A percentile compares a stretch with the other conserved stretches of the same genome.
These are phyloP conservation scores for Trichophyton mentagrophytes DNA, from an alignment of 2,329 filamentous ascomycete species.

Conservation along the genomic window DNA sequence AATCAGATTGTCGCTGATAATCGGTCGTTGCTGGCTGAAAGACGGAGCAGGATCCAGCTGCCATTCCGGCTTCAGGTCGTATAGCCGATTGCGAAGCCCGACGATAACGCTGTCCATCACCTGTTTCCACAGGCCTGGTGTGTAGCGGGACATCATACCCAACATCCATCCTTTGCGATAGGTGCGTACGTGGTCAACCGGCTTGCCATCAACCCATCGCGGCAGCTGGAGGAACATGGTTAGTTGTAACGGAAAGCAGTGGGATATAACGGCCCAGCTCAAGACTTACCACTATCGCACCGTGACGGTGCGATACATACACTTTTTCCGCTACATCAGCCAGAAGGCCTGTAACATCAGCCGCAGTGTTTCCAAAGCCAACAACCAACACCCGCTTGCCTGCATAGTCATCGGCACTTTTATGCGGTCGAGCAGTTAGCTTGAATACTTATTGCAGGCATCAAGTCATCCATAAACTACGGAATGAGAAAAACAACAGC, in stretches of 20 bases:
- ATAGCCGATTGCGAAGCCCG: not conserved
- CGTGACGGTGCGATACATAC: not conserved
- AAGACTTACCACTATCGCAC: not conserved
- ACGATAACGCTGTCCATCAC: not conserved
- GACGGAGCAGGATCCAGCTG: not conserved
- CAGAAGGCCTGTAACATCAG: not conserved
- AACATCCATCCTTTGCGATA: constrained; percentile 1
- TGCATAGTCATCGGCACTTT: not conserved
- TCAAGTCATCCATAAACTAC: not conserved
- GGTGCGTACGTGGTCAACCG: not conserved
- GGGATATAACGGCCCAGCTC: not conserved
- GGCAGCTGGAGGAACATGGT: not conserved
- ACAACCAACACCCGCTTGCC: not conserved
- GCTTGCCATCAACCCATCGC: not conserved
- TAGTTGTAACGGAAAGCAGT: too few relatives aligned
- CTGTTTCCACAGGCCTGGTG: not conserved
- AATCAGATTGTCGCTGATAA: not conserved
- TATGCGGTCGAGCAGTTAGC: not conserved
- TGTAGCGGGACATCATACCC: not conserved
- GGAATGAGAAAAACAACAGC: too few relatives aligned
- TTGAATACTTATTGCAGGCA: not conserved
- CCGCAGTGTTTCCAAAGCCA: not conserved
- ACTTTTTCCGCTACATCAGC: not conserved
- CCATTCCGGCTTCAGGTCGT: not conserved
- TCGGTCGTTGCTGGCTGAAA: not conserved